Base-by-base conservation (phyloP, 108 stramenopile species). In the Pseudonitzschia multistriata region DNA sequence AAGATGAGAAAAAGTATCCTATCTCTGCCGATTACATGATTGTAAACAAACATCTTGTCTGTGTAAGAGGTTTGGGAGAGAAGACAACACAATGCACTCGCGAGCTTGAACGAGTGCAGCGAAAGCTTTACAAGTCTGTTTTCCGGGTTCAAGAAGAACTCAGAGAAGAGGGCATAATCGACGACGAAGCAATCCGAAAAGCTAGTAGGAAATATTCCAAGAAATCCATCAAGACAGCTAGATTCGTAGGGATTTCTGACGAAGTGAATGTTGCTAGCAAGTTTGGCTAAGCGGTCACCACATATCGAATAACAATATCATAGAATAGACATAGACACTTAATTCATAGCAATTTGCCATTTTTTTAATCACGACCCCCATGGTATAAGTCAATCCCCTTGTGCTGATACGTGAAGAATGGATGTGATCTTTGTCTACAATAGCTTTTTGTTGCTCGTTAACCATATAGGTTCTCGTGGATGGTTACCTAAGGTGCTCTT, bases 1-100 rank as follows among this genome's bases (percentile, higher is more conserved):
- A 59, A 59, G 57, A 59, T 5, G 34, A 33, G 34, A 59, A 59
- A 33, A 33, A 36, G 13, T 35, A 59, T n/a, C 57, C 57, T 13
- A 36, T 59, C 13, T 59, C 57, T n/a, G 57, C 57, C 3, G 57
- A 59, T 33, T 35, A 33, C n/a, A 59, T 59, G 57, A 59, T 59
- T 33, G 57, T 59, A 21, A 59, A 59, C 34, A 59, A 59, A n/a
- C 57, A 59, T 33, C 22, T 59, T 35, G 57, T 59, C 15, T 59
- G 57, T 15, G 57, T 59, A 4, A 33, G 57, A 35, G 57, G 57
- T 4, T 59, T 59, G 34, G 57, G 57, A 15, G 57, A 59, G 19
- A 59, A 59, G 29, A 59, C 57, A 36, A 34, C 33, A 17, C 57
- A 59, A 59, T 59, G 57, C 0, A 35, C 57, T n/a, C 34, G 34